Percentiles rank a stretch among this genome's conserved stretches.
These are phyloP conservation scores for Coemansia sp. DNA, from an alignment of 371 early-diverging fungal species.

Conservation along the genomic window DNA sequence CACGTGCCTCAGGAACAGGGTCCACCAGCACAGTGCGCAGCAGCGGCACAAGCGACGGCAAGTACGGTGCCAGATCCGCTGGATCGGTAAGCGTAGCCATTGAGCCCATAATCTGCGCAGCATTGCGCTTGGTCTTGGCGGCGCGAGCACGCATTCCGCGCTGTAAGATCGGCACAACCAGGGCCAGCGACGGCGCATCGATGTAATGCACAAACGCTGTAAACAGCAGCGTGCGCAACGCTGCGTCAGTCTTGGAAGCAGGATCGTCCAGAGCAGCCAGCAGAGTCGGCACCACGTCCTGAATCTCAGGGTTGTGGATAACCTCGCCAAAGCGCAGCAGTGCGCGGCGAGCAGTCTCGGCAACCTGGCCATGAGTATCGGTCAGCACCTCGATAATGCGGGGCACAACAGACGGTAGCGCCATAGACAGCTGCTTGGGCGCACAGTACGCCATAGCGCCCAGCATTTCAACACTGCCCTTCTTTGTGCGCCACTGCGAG, in stretches of 20 bases:
- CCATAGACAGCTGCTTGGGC: slow-evolving; percentile 90
- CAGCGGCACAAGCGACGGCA: slow-evolving; percentile 78
- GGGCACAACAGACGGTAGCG: slow-evolving; percentile 91
- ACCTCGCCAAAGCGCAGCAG: slow-evolving; percentile 88
- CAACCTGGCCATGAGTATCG: slow-evolving; percentile 92
- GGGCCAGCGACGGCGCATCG: slow-evolving; percentile 93
- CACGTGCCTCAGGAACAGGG: slow-evolving; percentile 95
- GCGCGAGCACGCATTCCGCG: slow-evolving; percentile 90
- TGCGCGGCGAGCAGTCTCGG: slow-evolving; percentile 84
- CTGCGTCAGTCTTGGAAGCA: slow-evolving; percentile 76
- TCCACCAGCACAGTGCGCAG: slow-evolving; percentile 89
- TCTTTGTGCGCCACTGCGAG: slow-evolving; percentile 94
- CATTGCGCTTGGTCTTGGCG: slow-evolving; percentile 88
- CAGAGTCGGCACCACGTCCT: slow-evolving; percentile 81
- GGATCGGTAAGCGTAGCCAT: slow-evolving; percentile 93
- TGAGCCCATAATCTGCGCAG: slow-evolving; percentile 96
- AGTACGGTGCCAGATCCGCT: slow-evolving; percentile 86
- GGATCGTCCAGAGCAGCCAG: slow-evolving; percentile 90
- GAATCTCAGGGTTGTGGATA: slow-evolving; percentile 96
- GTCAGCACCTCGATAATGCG: slow-evolving; percentile 85
- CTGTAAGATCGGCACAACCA: slow-evolving; percentile 91
- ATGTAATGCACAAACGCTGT: slow-evolving; percentile 97
- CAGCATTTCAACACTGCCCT: slow-evolving; percentile 92
- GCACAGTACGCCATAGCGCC: slow-evolving; percentile 95
- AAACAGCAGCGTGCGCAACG: slow-evolving; percentile 80